These are phyloP conservation scores for Zymoseptoria pseudotritici DNA, from an alignment of 2,329 filamentous ascomycete species.

Conservation along the genomic window DNA sequence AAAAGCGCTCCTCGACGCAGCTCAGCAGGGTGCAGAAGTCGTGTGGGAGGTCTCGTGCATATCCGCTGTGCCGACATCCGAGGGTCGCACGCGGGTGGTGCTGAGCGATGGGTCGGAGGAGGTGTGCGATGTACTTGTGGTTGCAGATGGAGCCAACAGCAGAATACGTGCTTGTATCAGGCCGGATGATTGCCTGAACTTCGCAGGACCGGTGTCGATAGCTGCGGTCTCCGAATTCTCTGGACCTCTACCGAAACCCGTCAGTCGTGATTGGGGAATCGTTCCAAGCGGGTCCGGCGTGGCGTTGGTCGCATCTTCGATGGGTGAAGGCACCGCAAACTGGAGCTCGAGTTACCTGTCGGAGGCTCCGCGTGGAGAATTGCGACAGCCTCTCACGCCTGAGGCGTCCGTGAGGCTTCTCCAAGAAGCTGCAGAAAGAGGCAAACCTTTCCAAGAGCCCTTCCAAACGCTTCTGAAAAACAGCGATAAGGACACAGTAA, in stretches of 20 bases:
- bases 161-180: conserved; percentile 5
- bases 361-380: conserved; percentile 1
- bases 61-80: not conserved
- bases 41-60: not conserved
- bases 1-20: not conserved
- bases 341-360: conserved; percentile 38
- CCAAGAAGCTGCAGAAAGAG: conserved; percentile 27
- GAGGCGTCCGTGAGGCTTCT: conserved; percentile 19
- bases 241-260: conserved; percentile 1
- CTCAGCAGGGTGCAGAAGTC: conserved; percentile 1
- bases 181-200: conserved; percentile 5
- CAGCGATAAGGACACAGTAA: conserved; percentile 34
- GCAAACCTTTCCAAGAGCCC: conserved; percentile 32
- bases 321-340: conserved; percentile 35
- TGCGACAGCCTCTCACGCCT: conserved; percentile 5
- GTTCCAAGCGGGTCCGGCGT: conserved; percentile 27
- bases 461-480: conserved; percentile 35
- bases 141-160: conserved; percentile 14
- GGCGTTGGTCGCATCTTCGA: conserved; percentile 40
- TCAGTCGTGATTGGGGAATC: conserved; percentile 14
- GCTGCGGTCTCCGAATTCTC: conserved; percentile 6
- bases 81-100: conserved; percentile 1
- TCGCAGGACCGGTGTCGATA: conserved; percentile 6
- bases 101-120: conserved; percentile 3
- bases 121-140: conserved; percentile 12